Evolutionary conservation across 306 rosid genomes (phyloP).

Genomic region (Sphenostylis stenocarpa): DNA sequence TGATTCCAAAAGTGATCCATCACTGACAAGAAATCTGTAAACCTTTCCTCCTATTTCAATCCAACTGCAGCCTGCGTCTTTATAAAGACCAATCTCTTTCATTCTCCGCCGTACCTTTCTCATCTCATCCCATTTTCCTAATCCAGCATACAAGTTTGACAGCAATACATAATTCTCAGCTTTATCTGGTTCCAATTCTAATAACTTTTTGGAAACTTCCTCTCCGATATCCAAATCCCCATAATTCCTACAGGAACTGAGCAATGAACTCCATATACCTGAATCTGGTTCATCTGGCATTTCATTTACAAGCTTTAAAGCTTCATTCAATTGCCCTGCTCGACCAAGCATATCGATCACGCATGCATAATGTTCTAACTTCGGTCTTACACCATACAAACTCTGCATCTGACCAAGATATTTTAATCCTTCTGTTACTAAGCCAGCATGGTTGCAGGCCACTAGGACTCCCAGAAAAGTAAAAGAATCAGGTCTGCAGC

Average conservation of each 20-base stretch:
- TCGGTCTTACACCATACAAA: constrained; percentile 55
- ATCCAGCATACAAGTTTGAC: constrained; percentile 71
- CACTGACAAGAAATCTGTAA: constrained; percentile 67
- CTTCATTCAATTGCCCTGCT: constrained; percentile 64
- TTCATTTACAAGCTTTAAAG: constrained; percentile 57
- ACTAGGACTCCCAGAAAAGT: constrained; percentile 73
- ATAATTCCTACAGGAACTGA: constrained; percentile 69
- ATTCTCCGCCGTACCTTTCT: constrained; percentile 63
- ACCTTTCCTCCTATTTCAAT: constrained; percentile 74
- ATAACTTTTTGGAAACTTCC: constrained; percentile 49
- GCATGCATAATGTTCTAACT: constrained; percentile 78
- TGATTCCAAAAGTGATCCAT: constrained; percentile 38
- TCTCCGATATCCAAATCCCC: constrained; percentile 62
- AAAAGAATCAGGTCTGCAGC: constrained; percentile 60
- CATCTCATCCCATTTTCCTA: constrained; percentile 77
- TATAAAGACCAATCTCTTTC: constrained; percentile 67
- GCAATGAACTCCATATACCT: constrained; percentile 78
- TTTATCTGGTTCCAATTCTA: constrained; percentile 60
- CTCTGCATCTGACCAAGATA: constrained; percentile 62
- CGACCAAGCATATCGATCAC: constrained; percentile 84
- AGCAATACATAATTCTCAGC: constrained; percentile 65
- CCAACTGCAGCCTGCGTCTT: constrained; percentile 85
- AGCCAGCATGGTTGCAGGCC: constrained; percentile 85
- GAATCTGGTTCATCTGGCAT: constrained; percentile 77
- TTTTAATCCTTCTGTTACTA: constrained; percentile 60